Conservation (phyloP, 306 rosid species). For the Prinsepia uniflora region DNA sequence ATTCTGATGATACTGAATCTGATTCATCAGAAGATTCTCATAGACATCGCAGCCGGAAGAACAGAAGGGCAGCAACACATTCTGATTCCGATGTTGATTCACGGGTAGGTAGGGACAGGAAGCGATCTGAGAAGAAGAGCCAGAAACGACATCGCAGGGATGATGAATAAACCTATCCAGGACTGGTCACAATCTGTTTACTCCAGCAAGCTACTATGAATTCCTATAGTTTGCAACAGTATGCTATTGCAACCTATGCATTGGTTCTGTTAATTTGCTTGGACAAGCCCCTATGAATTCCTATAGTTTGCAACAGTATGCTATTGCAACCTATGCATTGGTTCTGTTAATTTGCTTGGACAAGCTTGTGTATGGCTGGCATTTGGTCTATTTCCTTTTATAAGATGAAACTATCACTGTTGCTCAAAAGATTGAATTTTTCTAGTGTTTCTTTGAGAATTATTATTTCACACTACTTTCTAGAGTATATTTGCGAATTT, state of each 20-base stretch:
- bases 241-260: conserved; percentile 6
- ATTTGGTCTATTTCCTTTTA: neutral
- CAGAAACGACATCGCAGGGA: conserved; percentile 39
- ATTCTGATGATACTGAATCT: conserved; percentile 54
- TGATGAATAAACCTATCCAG: conserved; percentile 32
- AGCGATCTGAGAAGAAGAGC: conserved; percentile 55
- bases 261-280: conserved; percentile 15
- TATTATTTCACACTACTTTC: neutral
- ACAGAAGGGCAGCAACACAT: conserved; percentile 45
- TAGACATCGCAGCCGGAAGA: conserved; percentile 43
- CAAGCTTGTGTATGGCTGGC: neutral
- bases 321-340: conserved; percentile 11
- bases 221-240: neutral
- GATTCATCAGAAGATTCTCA: conserved; percentile 59
- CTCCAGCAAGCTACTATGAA: neutral
- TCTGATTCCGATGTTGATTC: conserved; percentile 51
- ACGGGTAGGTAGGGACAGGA: conserved; percentile 50
- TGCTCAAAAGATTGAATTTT: neutral
- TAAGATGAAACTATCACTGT: neutral
- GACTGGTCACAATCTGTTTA: conserved; percentile 9
- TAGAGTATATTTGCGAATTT: neutral
- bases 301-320: neutral
- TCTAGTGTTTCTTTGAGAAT: neutral
- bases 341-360: conserved; percentile 9
- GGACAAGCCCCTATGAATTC: neutral